Evolutionary conservation across 2,329 filamentous ascomycete genomes (phyloP).

Genomic region (Salinomyces thailandicus): DNA sequence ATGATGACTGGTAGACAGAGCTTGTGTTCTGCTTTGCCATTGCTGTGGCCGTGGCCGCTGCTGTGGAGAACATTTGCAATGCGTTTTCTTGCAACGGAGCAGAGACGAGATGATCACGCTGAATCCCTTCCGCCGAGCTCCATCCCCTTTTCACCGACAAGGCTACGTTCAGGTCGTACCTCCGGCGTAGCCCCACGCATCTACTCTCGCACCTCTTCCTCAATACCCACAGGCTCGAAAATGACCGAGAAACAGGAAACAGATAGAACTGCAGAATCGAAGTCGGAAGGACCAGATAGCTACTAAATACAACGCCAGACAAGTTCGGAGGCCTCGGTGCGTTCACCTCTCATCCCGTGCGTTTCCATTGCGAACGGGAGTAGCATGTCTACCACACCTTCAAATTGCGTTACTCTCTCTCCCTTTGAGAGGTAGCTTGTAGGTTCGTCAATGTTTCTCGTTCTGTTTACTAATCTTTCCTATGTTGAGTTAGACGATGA

Average conservation of each 20-base stretch:
- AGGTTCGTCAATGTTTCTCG: too few relatives aligned
- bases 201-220: too few relatives aligned
- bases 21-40: not conserved
- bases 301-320: not conserved
- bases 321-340: not conserved
- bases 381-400: too few relatives aligned
- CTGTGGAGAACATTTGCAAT: not conserved
- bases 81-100: not conserved
- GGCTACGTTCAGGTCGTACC: too few relatives aligned
- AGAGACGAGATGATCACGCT: not conserved
- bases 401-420: not conserved
- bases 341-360: not conserved
- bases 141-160: too few relatives aligned
- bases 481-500: too few relatives aligned
- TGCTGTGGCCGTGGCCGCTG: not conserved
- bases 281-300: not conserved
- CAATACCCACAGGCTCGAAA: too few relatives aligned
- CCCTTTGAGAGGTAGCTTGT: not conserved
- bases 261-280: not conserved
- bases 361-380: too few relatives aligned
- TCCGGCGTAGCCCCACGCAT: too few relatives aligned
- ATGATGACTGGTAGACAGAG: slow-evolving; percentile 59
- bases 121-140: too few relatives aligned
- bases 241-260: not conserved
- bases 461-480: too few relatives aligned